Conservation (phyloP, 2,329 filamentous ascomycete genomes). For the Macrophomina phaseolina region DNA sequence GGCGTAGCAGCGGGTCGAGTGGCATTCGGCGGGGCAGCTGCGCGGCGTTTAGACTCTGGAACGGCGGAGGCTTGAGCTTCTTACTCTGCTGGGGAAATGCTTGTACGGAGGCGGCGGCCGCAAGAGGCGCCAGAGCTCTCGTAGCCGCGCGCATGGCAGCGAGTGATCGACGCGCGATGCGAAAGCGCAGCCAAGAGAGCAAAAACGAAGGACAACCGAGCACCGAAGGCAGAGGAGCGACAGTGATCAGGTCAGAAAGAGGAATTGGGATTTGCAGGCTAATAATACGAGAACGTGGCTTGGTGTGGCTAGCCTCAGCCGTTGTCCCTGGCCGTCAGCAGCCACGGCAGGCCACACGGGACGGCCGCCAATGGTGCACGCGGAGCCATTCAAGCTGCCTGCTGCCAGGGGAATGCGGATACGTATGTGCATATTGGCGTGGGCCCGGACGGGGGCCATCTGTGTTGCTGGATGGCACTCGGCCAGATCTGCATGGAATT, state of each 20-base stretch:
- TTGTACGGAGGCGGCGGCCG: neutral
- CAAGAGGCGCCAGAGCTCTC: neutral
- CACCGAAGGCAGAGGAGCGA: neutral
- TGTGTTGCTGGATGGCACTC: no score
- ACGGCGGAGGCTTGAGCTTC: neutral
- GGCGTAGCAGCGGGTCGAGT: neutral
- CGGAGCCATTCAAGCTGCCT: no score
- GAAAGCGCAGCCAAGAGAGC: neutral
- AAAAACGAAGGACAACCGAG: neutral
- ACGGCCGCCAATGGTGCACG: neutral
- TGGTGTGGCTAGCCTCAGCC: neutral
- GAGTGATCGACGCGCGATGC: neutral
- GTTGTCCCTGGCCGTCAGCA: slow-evolving; percentile 18
- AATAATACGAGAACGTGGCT: neutral
- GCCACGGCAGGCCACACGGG: neutral
- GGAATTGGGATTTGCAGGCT: neutral
- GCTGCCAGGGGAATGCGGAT: no score
- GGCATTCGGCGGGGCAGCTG: slow-evolving; percentile 2
- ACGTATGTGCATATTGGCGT: neutral
- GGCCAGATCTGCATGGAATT: neutral
- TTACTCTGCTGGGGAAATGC: slow-evolving; percentile 24
- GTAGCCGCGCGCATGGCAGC: neutral
- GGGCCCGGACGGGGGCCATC: neutral
- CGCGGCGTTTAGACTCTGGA: no score
- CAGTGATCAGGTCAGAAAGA: neutral